phyloP scores from a whole-genome alignment of 2,329 filamentous ascomycete species.

The Colletotrichum coccodes region DNA sequence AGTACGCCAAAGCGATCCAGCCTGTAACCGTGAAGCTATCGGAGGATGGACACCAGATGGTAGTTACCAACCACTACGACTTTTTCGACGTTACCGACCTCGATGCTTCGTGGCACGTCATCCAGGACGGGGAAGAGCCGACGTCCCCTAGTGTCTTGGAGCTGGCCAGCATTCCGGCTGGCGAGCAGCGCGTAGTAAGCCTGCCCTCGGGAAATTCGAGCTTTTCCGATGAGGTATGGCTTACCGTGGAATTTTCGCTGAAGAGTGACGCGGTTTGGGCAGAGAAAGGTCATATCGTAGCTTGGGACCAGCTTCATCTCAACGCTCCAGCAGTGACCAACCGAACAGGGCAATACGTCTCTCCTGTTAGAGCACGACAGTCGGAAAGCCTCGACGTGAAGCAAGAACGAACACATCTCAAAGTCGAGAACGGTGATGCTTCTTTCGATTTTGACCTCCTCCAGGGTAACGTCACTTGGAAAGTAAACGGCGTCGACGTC shows the following conservation, averaged over 20 bases:
- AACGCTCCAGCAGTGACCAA: background rate
- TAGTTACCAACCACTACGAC: slow-evolving; percentile 64
- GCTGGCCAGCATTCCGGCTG: background rate
- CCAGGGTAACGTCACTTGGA: slow-evolving; percentile 34
- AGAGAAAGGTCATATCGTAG: slow-evolving; percentile 26
- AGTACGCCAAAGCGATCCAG: slow-evolving; percentile 68
- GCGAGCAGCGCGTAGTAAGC: background rate
- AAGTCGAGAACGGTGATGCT: slow-evolving; percentile 8
- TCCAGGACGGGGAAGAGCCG: background rate
- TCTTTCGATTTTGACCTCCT: slow-evolving; percentile 32
- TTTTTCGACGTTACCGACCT: slow-evolving; percentile 62
- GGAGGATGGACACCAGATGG: slow-evolving; percentile 48
- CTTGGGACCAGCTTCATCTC: slow-evolving; percentile 34
- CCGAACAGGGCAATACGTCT: background rate
- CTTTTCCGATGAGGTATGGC: slow-evolving; percentile 18
- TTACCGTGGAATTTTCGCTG: slow-evolving; percentile 29
- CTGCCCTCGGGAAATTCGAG: background rate
- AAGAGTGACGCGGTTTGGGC: slow-evolving; percentile 30
- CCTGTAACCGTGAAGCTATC: slow-evolving; percentile 62
- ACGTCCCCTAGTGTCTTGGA: background rate
- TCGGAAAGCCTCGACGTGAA: background rate
- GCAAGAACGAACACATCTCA: slow-evolving; percentile 6
- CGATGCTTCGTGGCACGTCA: slow-evolving; percentile 52
- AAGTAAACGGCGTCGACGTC: slow-evolving; percentile 17
- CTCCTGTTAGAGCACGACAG: background rate